These are phyloP conservation scores for Scedosporium aurantiacum DNA, from an alignment of 2,329 filamentous ascomycete species.

Conservation along the genomic window DNA sequence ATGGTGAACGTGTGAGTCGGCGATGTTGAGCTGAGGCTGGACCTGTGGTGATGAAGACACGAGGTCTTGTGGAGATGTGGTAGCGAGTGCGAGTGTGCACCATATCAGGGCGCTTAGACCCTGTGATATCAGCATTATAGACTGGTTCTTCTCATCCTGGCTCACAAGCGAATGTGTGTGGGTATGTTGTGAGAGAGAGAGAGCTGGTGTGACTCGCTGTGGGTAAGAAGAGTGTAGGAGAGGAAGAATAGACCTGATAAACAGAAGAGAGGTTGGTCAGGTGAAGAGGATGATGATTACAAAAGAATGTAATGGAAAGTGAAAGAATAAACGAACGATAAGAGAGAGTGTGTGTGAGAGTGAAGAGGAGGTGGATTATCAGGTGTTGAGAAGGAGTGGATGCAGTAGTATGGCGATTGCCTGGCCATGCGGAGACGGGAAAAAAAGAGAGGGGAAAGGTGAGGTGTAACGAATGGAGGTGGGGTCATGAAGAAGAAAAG, in stretches of 20 bases:
- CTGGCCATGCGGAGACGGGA: neutral
- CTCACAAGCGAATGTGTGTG: neutral
- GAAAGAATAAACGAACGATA: neutral
- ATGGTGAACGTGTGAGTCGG: neutral
- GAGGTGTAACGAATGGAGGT: neutral
- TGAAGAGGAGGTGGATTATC: neutral
- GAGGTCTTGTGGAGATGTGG: neutral
- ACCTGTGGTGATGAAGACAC: neutral
- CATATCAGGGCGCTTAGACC: constrained; percentile 3
- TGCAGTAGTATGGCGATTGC: neutral
- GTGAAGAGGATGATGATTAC: neutral
- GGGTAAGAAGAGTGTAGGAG: neutral
- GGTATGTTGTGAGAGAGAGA: neutral
- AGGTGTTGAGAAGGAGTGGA: neutral
- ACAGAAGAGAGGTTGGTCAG: neutral
- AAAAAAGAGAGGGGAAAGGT: neutral
- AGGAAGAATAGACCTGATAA: neutral
- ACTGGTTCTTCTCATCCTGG: neutral
- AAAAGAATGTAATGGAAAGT: constrained; percentile 1
- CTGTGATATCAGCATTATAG: constrained; percentile 5
- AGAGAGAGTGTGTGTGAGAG: neutral
- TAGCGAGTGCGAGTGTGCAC: constrained; percentile 2
- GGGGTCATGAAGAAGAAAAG: neutral
- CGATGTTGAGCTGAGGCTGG: neutral
- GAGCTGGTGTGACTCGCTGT: no score